phyloP scores from a whole-genome alignment of 1,284 basidiomycete genomes.

The Exobasidium rhododendri region DNA sequence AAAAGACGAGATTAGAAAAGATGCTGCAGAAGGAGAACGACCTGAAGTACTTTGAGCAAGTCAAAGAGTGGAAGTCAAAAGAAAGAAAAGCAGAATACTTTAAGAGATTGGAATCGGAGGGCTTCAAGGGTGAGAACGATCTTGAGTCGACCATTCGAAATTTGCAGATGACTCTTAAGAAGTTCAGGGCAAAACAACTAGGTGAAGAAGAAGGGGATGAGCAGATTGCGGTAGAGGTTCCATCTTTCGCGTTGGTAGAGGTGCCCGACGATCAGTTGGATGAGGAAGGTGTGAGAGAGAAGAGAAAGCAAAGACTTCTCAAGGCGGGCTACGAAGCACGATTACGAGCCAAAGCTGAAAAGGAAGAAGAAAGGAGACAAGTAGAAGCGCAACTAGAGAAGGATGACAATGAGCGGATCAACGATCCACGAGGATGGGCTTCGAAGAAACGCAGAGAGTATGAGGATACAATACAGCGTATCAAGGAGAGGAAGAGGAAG shows the following conservation, averaged over 20 bases:
- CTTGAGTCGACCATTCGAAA: slow-evolving; percentile 73
- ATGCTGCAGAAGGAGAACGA: slow-evolving; percentile 78
- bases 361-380: slow-evolving; percentile 67
- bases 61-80: slow-evolving; percentile 67
- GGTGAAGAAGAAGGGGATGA: slow-evolving; percentile 56
- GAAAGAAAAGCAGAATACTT: slow-evolving; percentile 74
- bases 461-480: slow-evolving; percentile 69
- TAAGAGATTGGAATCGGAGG: slow-evolving; percentile 58
- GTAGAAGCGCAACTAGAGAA: slow-evolving; percentile 68
- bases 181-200: slow-evolving; percentile 70
- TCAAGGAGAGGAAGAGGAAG: slow-evolving; percentile 77
- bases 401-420: slow-evolving; percentile 72
- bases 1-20: slow-evolving; percentile 72
- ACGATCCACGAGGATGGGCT: slow-evolving; percentile 45
- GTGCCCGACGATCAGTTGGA: slow-evolving; percentile 88
- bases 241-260: slow-evolving; percentile 82
- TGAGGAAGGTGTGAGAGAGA: slow-evolving; percentile 90
- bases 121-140: slow-evolving; percentile 69
- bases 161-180: slow-evolving; percentile 67
- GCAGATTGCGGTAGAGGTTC: slow-evolving; percentile 63
- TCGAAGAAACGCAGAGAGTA: slow-evolving; percentile 39
- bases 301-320: slow-evolving; percentile 84
- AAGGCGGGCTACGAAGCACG: slow-evolving; percentile 95
- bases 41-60: slow-evolving; percentile 66
- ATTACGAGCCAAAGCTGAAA: slow-evolving; percentile 78